Base-by-base conservation (phyloP, 345 rosid species). In the Citrus hindsii region DNA sequence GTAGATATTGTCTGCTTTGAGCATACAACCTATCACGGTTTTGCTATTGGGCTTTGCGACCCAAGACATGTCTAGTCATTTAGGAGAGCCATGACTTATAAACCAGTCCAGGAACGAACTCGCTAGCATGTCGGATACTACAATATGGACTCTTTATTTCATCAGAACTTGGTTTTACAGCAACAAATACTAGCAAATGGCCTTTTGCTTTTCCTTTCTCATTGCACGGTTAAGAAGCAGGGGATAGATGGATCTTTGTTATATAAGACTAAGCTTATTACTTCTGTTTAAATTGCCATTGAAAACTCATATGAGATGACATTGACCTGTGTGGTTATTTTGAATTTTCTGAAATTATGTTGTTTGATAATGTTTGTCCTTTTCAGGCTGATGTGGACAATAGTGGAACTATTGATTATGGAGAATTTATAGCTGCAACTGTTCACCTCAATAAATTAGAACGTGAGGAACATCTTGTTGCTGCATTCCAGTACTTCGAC, bases 341-440 rank as follows among this genome's bases (percentile, higher is more conserved):
- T 55, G 16, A 74, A 65, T 74, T 27, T 51, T 67, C 62, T 78
- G 77, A 46, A 53, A 18, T 48, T 56, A 64, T 28, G 33, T 53
- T 38, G 62, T 71, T 35, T 69, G 24, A 58, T 79, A 35, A 58
- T 46, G 60, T 68, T 55, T 33, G 33, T 77, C 61, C 69, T 76
- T 85, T 79, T 76, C 90, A 94, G 98, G 99, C 99, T 76, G 98
- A 96, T 83, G 92, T 96, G 80, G 98, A 94, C 87, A 96, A 96
- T 82, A 96, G 97, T 67, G 98, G 99, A 67, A 92, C 98, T 76
- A 96, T 96, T 38, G 98, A 96, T 75, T 96, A 96, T 68, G 94
- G 97, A 25, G 98, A 96, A 81, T 96, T 96, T 82, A 92, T 96
- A 75, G 99, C 98, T 77, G 99, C 99, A 46, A 96, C 97, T 25